Conservation (phyloP, 495 filamentous ascomycete species). For the Pyronema omphalodes region DNA sequence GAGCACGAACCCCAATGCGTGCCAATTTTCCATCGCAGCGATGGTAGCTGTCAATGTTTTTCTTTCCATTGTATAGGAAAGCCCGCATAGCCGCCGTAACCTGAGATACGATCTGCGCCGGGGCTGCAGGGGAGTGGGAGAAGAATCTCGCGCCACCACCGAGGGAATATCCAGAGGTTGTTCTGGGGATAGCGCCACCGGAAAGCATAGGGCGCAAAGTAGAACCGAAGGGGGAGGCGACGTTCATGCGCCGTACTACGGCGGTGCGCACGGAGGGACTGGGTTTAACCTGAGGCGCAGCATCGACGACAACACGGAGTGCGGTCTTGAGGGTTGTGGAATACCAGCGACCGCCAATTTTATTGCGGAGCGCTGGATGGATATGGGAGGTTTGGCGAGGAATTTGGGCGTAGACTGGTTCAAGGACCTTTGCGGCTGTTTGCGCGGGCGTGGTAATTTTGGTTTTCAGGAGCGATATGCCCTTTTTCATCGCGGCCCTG, state of each 20-base stretch:
- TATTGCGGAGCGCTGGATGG: slow-evolving; percentile 8
- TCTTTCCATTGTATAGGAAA: slow-evolving; percentile 75
- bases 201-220: slow-evolving; percentile 84
- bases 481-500: slow-evolving; percentile 19
- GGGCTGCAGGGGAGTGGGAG: slow-evolving; percentile 66
- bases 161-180: slow-evolving; percentile 68
- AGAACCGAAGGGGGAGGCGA: slow-evolving; percentile 71
- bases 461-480: slow-evolving; percentile 13
- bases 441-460: slow-evolving; percentile 10
- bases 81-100: slow-evolving; percentile 79
- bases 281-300: not conserved
- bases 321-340: slow-evolving; percentile 11
- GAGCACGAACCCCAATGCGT: slow-evolving; percentile 16
- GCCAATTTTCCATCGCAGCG: not conserved
- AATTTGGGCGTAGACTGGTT: slow-evolving; percentile 13
- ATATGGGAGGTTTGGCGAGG: slow-evolving; percentile 6
- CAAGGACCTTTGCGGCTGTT: slow-evolving; percentile 7
- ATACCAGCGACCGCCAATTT: slow-evolving; percentile 15
- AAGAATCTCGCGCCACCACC: slow-evolving; percentile 71
- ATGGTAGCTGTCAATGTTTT: slow-evolving; percentile 52
- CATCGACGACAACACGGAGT: slow-evolving; percentile 4
- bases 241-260: slow-evolving; percentile 45
- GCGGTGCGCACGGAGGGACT: slow-evolving; percentile 7
- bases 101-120: slow-evolving; percentile 83
- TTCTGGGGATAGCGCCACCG: slow-evolving; percentile 66